Percentiles rank a stretch among this genome's conserved stretches.
These are phyloP conservation scores for Backusella macrospora DNA, from an alignment of 192 early-diverging fungal genomes.

Conservation along the genomic window DNA sequence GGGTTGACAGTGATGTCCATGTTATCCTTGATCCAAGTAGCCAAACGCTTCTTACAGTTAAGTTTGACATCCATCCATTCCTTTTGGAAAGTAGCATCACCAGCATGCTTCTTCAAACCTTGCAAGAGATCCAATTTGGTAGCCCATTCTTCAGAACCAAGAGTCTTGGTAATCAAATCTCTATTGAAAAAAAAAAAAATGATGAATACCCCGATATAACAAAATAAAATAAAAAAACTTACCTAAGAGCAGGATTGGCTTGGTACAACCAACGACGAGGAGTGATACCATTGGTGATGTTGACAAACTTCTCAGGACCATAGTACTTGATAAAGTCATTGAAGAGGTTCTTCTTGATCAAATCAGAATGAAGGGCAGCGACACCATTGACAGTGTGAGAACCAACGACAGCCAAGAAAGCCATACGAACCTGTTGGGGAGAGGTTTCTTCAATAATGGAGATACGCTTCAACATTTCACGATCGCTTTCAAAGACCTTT, in stretches of 20 bases:
- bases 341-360: conserved; percentile 86
- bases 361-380: conserved; percentile 82
- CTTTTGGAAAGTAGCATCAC: conserved; percentile 74
- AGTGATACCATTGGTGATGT: conserved; percentile 98
- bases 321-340: conserved; percentile 88
- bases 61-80: conserved; percentile 91
- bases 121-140: conserved; percentile 72
- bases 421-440: conserved; percentile 97
- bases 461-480: conserved; percentile 81
- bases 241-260: conserved; percentile 83
- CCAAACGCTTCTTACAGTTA: conserved; percentile 89
- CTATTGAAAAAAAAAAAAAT: conserved; percentile 19
- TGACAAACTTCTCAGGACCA: conserved; percentile 87
- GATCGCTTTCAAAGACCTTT: conserved; percentile 82
- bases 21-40: conserved; percentile 75
- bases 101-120: conserved; percentile 63
- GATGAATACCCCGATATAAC: not conserved
- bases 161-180: conserved; percentile 76
- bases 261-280: conserved; percentile 98
- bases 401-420: conserved; percentile 91
- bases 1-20: conserved; percentile 77
- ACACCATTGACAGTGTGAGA: conserved; percentile 98
- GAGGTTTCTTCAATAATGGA: conserved; percentile 93
- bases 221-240: not conserved
- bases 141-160: conserved; percentile 78